These are phyloP conservation scores for Pluteus cervinus DNA, from an alignment of 768 basidiomycete species.

Conservation along the genomic window DNA sequence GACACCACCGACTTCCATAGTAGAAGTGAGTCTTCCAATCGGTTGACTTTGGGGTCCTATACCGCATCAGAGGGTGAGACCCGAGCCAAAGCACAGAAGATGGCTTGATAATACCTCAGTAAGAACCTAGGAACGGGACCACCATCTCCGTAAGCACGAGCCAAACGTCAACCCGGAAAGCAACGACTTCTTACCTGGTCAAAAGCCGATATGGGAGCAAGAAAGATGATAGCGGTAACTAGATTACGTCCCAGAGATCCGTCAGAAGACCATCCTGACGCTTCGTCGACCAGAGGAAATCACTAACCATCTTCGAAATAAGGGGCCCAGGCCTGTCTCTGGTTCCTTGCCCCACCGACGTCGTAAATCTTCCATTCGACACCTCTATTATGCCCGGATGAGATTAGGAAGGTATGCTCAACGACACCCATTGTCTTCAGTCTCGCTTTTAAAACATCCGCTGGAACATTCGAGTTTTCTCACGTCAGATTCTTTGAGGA, in stretches of 20 bases:
- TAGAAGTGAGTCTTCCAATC: slow-evolving; percentile 72
- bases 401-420: slow-evolving; percentile 71
- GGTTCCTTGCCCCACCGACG: slow-evolving; percentile 76
- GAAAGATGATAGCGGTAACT: slow-evolving; percentile 87
- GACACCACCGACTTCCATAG: slow-evolving; percentile 71
- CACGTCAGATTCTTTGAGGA: too few species aligned
- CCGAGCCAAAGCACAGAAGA: neutral
- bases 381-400: slow-evolving; percentile 46
- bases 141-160: too few species aligned
- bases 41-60: slow-evolving; percentile 69
- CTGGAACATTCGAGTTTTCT: too few species aligned
- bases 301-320: slow-evolving; percentile 78
- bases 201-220: slow-evolving; percentile 84
- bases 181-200: slow-evolving; percentile 49
- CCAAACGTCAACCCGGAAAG: too few species aligned
- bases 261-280: slow-evolving; percentile 1
- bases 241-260: slow-evolving; percentile 8
- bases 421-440: slow-evolving; percentile 80
- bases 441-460: slow-evolving; percentile 75
- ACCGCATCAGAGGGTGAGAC: neutral
- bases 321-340: slow-evolving; percentile 83
- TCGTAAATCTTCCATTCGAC: slow-evolving; percentile 82
- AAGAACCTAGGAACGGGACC: slow-evolving; percentile 56
- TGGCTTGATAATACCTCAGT: slow-evolving; percentile 46
- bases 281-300: neutral